phyloP scores from a whole-genome alignment of 2,329 filamentous ascomycete genomes.

The Talaromyces sp. region DNA sequence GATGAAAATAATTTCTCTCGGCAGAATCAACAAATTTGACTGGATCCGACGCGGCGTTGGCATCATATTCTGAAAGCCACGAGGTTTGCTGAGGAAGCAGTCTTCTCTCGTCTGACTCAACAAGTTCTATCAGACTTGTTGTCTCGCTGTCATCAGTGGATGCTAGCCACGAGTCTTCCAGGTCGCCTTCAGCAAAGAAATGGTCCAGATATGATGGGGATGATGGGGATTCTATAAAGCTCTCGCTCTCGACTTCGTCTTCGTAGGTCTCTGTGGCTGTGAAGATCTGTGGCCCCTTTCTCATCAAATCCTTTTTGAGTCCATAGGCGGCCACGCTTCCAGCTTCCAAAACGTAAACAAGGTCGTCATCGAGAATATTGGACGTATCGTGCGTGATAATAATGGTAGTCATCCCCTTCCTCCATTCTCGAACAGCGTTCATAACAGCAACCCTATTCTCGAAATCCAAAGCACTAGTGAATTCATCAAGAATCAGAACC shows the following conservation, averaged over 20 bases:
- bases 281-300: background rate
- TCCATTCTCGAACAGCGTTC: slow-evolving; percentile 71
- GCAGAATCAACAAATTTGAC: background rate
- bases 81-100: slow-evolving; percentile 1
- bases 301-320: slow-evolving; percentile 50
- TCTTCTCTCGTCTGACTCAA: slow-evolving; percentile 8
- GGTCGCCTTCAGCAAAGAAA: background rate
- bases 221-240: background rate
- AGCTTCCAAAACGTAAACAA: slow-evolving; percentile 72
- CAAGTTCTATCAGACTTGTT: background rate
- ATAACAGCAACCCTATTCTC: slow-evolving; percentile 64
- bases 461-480: slow-evolving; percentile 81
- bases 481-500: slow-evolving; percentile 81
- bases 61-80: background rate
- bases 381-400: slow-evolving; percentile 87
- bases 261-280: background rate
- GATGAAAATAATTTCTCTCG: background rate
- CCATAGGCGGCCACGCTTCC: slow-evolving; percentile 67
- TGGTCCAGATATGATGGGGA: background rate
- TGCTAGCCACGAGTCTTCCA: background rate
- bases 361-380: slow-evolving; percentile 69
- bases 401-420: slow-evolving; percentile 77
- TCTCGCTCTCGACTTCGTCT: background rate
- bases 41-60: background rate
- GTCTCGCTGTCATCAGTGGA: background rate